These are phyloP conservation scores for Penicillium pulvis DNA, from an alignment of 495 filamentous ascomycete species.

Conservation along the genomic window DNA sequence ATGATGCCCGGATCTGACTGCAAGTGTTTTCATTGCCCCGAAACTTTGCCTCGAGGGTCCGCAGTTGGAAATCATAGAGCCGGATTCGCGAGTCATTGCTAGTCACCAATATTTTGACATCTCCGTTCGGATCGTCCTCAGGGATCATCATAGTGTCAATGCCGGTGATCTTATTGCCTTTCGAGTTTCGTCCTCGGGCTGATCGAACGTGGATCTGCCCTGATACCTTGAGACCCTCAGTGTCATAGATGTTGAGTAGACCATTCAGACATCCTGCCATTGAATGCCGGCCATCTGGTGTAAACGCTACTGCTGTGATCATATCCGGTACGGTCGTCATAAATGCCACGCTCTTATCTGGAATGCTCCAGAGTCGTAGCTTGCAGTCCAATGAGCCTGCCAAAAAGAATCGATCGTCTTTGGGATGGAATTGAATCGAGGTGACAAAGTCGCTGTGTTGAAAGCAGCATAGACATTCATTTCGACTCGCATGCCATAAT, in stretches of 20 bases:
- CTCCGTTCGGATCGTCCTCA: constrained; percentile 61
- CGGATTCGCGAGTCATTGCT: constrained; percentile 96
- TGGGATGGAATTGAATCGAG: constrained; percentile 90
- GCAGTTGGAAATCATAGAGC: constrained; percentile 83
- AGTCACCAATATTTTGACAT: constrained; percentile 84
- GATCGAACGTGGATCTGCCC: constrained; percentile 89
- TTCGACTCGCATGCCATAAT: constrained; percentile 85
- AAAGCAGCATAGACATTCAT: constrained; percentile 91
- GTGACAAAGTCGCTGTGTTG: constrained; percentile 97
- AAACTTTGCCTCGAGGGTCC: constrained; percentile 83
- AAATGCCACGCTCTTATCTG: constrained; percentile 91
- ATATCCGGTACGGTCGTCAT: constrained; percentile 81
- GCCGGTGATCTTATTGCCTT: constrained; percentile 95
- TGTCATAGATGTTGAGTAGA: constrained; percentile 90
- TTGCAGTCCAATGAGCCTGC: constrained; percentile 94
- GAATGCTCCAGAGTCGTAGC: constrained; percentile 93
- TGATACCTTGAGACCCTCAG: constrained; percentile 82
- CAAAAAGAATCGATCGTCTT: constrained; percentile 94
- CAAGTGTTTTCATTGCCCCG: constrained; percentile 91
- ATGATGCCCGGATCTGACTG: constrained; percentile 86
- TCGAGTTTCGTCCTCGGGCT: constrained; percentile 87
- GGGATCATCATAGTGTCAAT: constrained; percentile 77
- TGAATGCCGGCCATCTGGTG: constrained; percentile 85
- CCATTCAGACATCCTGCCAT: constrained; percentile 90
- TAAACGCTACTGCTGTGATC: constrained; percentile 91